Conservation (phyloP, 345 rosid genomes). For the Camelina laxa region DNA sequence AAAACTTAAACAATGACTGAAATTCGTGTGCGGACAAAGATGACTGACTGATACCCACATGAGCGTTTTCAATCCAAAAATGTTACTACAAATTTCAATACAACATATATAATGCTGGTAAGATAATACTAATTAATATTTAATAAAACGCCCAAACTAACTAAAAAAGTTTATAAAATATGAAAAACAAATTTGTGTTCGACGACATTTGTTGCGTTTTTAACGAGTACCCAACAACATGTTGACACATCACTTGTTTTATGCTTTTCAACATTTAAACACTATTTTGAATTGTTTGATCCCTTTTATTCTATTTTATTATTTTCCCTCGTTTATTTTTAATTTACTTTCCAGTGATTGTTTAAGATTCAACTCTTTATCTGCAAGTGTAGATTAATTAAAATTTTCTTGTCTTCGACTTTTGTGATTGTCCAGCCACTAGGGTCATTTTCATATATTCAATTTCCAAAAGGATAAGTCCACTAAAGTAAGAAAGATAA, state of each 20-base stretch:
- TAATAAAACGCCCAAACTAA: too few species aligned
- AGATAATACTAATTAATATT: too few species aligned
- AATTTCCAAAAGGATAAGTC: slow-evolving; percentile 1
- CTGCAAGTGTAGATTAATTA: slow-evolving; percentile 22
- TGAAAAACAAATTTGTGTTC: not conserved
- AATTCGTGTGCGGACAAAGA: not conserved
- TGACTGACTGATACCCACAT: not conserved
- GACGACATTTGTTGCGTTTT: not conserved
- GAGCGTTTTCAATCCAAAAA: too few species aligned
- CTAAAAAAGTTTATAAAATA: too few species aligned
- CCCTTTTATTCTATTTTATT: not conserved
- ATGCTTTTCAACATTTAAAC: not conserved
- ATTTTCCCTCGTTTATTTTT: too few species aligned
- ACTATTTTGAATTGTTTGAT: not conserved
- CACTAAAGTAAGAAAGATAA: slow-evolving; percentile 3
- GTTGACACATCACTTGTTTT: not conserved
- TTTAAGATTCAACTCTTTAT: slow-evolving; percentile 4
- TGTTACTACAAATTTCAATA: too few species aligned
- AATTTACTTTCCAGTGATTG: not conserved
- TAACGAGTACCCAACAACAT: not conserved
- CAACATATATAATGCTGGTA: too few species aligned
- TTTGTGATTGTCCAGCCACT: slow-evolving; percentile 20
- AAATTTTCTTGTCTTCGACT: not conserved
- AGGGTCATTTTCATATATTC: not conserved
- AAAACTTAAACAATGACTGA: not conserved